Base-by-base conservation (phyloP, 164 flowering plant species). In the Vitis riparia region DNA sequence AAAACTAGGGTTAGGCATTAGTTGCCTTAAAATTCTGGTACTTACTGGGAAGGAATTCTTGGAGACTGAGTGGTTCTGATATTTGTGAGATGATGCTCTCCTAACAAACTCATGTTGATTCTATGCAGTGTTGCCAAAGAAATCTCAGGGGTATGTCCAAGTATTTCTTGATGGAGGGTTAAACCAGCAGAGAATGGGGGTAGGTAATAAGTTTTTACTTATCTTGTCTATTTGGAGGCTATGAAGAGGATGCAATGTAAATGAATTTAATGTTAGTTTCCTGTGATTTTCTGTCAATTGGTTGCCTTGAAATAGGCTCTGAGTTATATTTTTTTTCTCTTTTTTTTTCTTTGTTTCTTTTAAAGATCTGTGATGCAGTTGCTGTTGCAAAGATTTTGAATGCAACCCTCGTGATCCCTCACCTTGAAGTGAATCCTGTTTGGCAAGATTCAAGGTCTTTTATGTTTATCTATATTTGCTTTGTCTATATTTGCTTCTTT, bases 101-200 rank as follows among this genome's bases (percentile, higher is more conserved):
- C 23, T 64, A 8, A 67, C 27, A 19, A 17, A 32, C 32, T 30
- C n/a, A 12, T 5, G 8, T 65, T 62, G 56, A n/a, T 53, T 44
- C 52, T 44, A 32, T 77, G 70, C 74, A 91, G 95, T 72, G 37
- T 63, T 85, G 47, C 86, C 87, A 8, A 74, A 66, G 67, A 81
- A 84, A 61, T 80, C 92, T 69, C 74, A 66, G 63, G 93, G 93
- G 51, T 94, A 85, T 75, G 76, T 94, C 70, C 98, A 94, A 76
- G 91, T 94, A 32, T 94, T 94, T 75, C 93, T 94, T 64, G 98
- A 94, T 78, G 98, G 97, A 72, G 98, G 98, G 3, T 75, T 94
- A 81, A 94, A 94, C 78, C 98, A 94, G 78, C 97, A 94, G 81
- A 85, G 92, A 78, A 91, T 94, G 95, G 98, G 98, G 86, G 97